Evolutionary conservation across 2,329 filamentous ascomycete species (phyloP).

Genomic region (Trichoderma sp.): DNA sequence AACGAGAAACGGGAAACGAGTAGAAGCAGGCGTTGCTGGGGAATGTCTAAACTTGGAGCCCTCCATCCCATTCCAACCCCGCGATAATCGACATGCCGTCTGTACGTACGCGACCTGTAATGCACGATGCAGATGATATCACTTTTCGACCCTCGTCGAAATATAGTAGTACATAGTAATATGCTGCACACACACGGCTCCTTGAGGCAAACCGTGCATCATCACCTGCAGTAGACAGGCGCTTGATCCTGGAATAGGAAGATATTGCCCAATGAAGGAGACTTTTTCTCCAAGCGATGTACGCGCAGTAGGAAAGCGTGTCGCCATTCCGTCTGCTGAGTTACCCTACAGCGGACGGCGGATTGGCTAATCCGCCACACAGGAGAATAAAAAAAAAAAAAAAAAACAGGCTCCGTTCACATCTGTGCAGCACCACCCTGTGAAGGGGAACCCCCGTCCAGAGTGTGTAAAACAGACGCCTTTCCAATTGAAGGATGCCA

Average conservation of each 20-base stretch:
- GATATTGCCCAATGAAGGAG: neutral
- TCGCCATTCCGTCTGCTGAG: neutral
- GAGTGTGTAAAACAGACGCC: neutral
- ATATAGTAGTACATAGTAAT: too few species aligned
- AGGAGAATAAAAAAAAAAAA: neutral
- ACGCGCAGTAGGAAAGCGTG: neutral
- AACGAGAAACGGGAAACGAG: too few species aligned
- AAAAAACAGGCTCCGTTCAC: neutral
- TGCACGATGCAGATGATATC: constrained; percentile 13
- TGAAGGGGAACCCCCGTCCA: neutral
- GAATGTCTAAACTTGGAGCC: neutral
- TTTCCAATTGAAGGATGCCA: neutral
- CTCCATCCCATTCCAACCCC: constrained; percentile 8
- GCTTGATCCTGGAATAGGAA: neutral
- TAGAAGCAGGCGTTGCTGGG: neutral
- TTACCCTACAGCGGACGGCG: neutral
- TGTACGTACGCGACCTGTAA: neutral
- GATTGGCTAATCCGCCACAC: neutral
- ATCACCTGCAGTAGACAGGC: neutral
- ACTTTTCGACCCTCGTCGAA: neutral
- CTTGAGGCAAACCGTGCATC: neutral
- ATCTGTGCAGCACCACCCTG: neutral
- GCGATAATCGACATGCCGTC: neutral
- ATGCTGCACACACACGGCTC: neutral
- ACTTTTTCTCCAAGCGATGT: neutral